These are phyloP conservation scores for Melaleuca alternifolia DNA, from an alignment of 345 rosid genomes.

Conservation along the genomic window DNA sequence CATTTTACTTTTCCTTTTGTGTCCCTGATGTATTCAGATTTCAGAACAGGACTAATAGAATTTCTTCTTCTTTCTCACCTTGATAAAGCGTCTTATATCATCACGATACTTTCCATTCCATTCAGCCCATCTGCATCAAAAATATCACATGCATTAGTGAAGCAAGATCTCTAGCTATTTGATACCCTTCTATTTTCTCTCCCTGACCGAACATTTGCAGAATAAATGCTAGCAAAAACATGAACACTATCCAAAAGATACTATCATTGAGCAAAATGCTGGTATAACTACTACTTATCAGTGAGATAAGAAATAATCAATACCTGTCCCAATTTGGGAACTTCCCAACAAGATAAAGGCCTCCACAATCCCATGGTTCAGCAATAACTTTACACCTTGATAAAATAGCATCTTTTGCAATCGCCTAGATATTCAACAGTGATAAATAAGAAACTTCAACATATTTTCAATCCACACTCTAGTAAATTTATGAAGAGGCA, in stretches of 20 bases:
- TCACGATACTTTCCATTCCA: constrained; percentile 98
- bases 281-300: background rate
- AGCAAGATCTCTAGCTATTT: background rate
- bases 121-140: constrained; percentile 79
- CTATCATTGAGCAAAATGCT: background rate
- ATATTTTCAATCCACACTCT: background rate
- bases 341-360: constrained; percentile 85
- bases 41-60: background rate
- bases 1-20: background rate
- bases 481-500: background rate
- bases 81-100: constrained; percentile 70
- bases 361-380: constrained; percentile 99
- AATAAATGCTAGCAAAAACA: background rate
- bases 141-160: background rate
- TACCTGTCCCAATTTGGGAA: constrained; percentile 99
- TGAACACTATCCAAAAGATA: background rate
- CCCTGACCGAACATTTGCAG: background rate
- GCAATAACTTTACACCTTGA: constrained; percentile 89
- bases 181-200: background rate
- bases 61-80: constrained; percentile 26
- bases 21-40: background rate
- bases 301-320: background rate
- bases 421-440: constrained; percentile 44
- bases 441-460: background rate
- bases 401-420: constrained; percentile 67